Evolutionary conservation across 192 early-diverging fungal species (phyloP).

Genomic region (Podila verticillata): DNA sequence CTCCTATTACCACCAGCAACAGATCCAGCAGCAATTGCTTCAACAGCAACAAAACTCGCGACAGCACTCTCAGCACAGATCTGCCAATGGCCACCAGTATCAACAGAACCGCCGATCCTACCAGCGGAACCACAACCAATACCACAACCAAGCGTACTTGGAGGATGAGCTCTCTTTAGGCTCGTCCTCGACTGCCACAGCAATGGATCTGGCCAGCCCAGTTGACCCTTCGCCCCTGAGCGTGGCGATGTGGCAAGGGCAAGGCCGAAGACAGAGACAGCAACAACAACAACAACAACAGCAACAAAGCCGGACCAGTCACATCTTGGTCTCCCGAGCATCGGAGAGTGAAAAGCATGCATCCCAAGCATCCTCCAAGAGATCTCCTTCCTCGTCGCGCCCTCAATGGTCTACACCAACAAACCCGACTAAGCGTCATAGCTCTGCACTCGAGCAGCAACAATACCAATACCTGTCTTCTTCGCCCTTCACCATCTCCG

Average conservation of each 20-base stretch:
- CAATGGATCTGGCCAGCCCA: constrained; percentile 2
- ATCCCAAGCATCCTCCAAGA: constrained; percentile 1
- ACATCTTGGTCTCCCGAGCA: constrained; percentile 7
- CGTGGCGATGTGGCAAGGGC: neutral
- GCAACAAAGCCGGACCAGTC: constrained; percentile 10
- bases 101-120: constrained; percentile 26
- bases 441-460: neutral
- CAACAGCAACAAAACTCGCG: constrained; percentile 25
- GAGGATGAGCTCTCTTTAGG: neutral
- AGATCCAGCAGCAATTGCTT: neutral
- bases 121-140: constrained; percentile 2
- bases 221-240: neutral
- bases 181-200: constrained; percentile 7
- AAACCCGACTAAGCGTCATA: constrained; percentile 15
- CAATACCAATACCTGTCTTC: constrained; percentile 1
- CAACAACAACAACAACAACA: constrained; percentile 2
- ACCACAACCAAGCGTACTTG: neutral
- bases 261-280: neutral
- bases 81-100: constrained; percentile 2
- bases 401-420: constrained; percentile 19
- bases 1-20: neutral
- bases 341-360: constrained; percentile 35
- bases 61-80: constrained; percentile 17
- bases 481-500: neutral
- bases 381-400: constrained; percentile 14